Base-by-base conservation (phyloP, 1,139 yeast genomes). In the Nakaseomyces sp. region DNA sequence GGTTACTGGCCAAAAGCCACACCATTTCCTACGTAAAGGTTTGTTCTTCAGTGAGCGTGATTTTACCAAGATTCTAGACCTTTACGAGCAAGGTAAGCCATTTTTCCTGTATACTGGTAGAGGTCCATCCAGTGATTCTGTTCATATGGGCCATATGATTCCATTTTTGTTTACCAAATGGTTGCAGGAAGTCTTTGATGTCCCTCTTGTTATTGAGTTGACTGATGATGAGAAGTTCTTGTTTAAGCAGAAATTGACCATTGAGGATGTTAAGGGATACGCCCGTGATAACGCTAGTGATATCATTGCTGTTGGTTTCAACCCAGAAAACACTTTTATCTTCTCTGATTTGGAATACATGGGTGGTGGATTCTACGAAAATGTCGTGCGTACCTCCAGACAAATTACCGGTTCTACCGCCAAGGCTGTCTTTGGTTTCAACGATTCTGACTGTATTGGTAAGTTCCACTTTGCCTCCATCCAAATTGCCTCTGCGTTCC, bases 221-320 rank as follows among this genome's bases (percentile, higher is more conserved):
- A 93, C 98, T 3, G 99, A 93, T 64, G 99, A 93, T 63, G 99
- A 93, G 67, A 93, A 93, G 70, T 93, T 91, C 66, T 69, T 93
- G 58, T 93, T 93, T 74, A 93, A 91, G 68, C 96, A 76, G 51
- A 81, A 85, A 57, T 74, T 93, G 59, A 82, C 91, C 26, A 84
- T 91, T 52, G 86, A 82, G 29, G 96, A 91, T 57, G 96, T 91
- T 52, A 84, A 84, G 67, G 67, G 69, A 42, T 91, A 79, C 62
- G 81, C 95, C 40, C 66, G 65, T 37, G 85, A 83, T 50, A 93
- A 93, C 60, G 93, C 95, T 43, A 86, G 81, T 65, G 99, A 93
- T 66, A 86, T 93, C 58, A 83, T 89, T 54, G 86, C 96, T 24
- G 88, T 87, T 51, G 99, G 98, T 1, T 91, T 91, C 68, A 82